Evolutionary conservation across 2,329 filamentous ascomycete species (phyloP).

Genomic region (Coniochaeta sp.): DNA sequence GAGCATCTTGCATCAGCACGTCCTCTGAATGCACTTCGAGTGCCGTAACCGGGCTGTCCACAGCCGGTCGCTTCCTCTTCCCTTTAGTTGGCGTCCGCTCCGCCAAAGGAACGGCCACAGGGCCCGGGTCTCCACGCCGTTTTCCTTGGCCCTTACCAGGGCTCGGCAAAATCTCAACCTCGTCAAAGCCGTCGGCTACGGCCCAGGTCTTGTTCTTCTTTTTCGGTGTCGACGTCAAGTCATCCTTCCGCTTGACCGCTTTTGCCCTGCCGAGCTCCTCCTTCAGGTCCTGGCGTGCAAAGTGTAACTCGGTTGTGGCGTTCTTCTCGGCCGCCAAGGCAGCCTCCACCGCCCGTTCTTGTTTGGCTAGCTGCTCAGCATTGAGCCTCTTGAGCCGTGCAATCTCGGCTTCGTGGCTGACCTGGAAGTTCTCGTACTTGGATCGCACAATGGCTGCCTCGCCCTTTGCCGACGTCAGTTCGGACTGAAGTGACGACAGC

Average conservation of each 20-base stretch:
- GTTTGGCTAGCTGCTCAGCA: slow-evolving; percentile 55
- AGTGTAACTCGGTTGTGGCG: slow-evolving; percentile 62
- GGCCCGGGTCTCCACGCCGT: slow-evolving; percentile 29
- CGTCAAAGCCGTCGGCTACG: slow-evolving; percentile 71
- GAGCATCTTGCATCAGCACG: slow-evolving; percentile 20
- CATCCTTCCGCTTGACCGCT: slow-evolving; percentile 26
- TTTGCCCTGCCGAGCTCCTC: slow-evolving; percentile 46
- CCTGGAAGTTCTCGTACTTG: slow-evolving; percentile 55
- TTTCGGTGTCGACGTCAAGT: slow-evolving; percentile 44
- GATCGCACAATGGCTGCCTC: slow-evolving; percentile 70
- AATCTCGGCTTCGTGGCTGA: slow-evolving; percentile 57
- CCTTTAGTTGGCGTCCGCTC: slow-evolving; percentile 57
- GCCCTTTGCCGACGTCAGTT: slow-evolving; percentile 57
- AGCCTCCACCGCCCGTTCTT: slow-evolving; percentile 57
- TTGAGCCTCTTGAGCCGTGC: slow-evolving; percentile 54
- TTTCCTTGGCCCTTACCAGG: slow-evolving; percentile 41
- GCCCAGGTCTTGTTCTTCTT: slow-evolving; percentile 54
- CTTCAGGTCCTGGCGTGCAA: slow-evolving; percentile 63
- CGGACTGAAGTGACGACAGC: slow-evolving; percentile 44
- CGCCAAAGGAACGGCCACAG: slow-evolving; percentile 34
- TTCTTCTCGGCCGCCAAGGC: slow-evolving; percentile 59
- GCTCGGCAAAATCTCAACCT: slow-evolving; percentile 49
- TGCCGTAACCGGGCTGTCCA: slow-evolving; percentile 60
- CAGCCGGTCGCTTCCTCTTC: slow-evolving; percentile 61
- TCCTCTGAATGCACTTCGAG: slow-evolving; percentile 42